Conservation (phyloP, 768 basidiomycete species). For the Dioszegia hungarica region DNA sequence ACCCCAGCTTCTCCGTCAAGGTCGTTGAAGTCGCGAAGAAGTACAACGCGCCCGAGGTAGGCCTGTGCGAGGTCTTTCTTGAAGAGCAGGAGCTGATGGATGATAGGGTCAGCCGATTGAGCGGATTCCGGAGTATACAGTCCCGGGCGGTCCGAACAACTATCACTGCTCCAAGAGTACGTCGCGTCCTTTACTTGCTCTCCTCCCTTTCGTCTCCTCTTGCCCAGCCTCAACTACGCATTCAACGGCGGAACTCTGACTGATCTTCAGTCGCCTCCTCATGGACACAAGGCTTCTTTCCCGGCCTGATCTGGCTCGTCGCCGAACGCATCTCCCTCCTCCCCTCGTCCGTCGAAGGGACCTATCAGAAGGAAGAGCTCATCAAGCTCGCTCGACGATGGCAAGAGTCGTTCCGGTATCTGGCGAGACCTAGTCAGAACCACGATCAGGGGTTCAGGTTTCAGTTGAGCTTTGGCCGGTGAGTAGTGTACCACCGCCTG, state of each 20-base stretch:
- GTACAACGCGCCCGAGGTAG: conserved; percentile 33
- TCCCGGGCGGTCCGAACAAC: conserved; percentile 31
- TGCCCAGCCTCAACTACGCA: background rate
- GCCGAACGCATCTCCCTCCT: conserved; percentile 26
- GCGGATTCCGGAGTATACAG: conserved; percentile 32
- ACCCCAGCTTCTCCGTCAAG: conserved; percentile 32
- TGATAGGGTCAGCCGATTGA: conserved; percentile 21
- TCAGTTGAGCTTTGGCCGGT: conserved; percentile 32
- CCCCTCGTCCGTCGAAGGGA: conserved; percentile 12
- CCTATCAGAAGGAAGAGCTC: conserved; percentile 22
- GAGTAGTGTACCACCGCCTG: background rate
- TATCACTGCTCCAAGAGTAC: conserved; percentile 34
- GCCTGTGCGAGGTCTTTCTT: background rate
- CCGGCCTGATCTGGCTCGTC: conserved; percentile 35
- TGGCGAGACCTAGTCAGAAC: conserved; percentile 23
- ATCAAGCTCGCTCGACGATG: conserved; percentile 26
- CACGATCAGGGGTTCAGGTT: conserved; percentile 42
- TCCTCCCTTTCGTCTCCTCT: background rate
- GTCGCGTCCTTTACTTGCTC: background rate
- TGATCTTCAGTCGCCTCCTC: conserved; percentile 19
- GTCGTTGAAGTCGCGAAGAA: conserved; percentile 39
- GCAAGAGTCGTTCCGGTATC: conserved; percentile 26
- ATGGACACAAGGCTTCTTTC: conserved; percentile 41
- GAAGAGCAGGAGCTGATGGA: background rate
- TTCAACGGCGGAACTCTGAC: background rate